phyloP scores from a whole-genome alignment of 192 early-diverging fungal genomes.

The Backusella sp. region DNA sequence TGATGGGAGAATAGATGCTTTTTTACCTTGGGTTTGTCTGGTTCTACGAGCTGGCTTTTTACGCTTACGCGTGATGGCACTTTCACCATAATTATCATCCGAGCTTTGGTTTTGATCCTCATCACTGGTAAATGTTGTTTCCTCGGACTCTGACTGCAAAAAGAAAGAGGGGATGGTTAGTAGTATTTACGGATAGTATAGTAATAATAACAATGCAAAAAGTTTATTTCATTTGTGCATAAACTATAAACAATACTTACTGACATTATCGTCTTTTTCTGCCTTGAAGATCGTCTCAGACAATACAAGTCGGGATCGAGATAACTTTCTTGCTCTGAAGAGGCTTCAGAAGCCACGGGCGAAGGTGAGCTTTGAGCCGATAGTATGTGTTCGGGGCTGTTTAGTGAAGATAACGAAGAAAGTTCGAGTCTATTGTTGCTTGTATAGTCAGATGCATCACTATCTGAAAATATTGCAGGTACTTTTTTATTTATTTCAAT shows the following conservation, averaged over 20 bases:
- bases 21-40: not conserved
- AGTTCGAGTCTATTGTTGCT: not conserved
- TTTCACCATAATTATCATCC: conserved; percentile 8
- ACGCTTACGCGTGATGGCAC: not conserved
- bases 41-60: conserved; percentile 2
- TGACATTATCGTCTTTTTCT: not conserved
- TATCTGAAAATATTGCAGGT: conserved; percentile 6
- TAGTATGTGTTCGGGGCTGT: not conserved
- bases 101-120: conserved; percentile 1
- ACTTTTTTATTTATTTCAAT: not conserved
- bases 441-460: conserved; percentile 3
- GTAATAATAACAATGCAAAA: not conserved
- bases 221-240: not conserved
- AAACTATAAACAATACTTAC: not conserved
- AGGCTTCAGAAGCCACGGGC: not conserved
- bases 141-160: not conserved
- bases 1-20: not conserved
- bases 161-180: not conserved
- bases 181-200: not conserved
- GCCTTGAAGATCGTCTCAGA: conserved; percentile 50
- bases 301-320: conserved; percentile 66
- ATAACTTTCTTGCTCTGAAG: conserved; percentile 6
- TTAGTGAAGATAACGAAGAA: not conserved
- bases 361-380: conserved; percentile 11
- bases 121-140: conserved; percentile 7